Conservation (phyloP, 129 eudicot species). For the Solidago caesia region DNA sequence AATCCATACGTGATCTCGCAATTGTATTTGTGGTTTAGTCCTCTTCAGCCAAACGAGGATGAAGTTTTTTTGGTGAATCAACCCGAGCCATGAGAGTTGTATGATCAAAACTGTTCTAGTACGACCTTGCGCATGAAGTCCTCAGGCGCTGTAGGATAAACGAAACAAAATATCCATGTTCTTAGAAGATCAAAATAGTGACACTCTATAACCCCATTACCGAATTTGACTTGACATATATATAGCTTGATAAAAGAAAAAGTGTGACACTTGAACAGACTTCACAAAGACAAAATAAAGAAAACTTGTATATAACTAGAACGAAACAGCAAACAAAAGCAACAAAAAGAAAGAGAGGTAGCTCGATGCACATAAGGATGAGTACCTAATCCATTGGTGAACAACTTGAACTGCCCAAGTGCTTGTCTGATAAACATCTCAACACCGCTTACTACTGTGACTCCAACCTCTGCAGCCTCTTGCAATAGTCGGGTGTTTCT, state of each 20-base stretch:
- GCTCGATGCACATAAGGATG: neutral
- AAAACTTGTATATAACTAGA: neutral
- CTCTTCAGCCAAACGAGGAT: neutral
- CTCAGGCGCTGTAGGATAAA: conserved; percentile 62
- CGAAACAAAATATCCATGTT: neutral
- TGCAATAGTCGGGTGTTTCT: conserved; percentile 70
- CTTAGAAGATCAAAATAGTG: neutral
- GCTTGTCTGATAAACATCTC: conserved; percentile 93
- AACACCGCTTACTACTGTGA: conserved; percentile 72
- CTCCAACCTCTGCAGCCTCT: conserved; percentile 79
- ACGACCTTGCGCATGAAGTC: conserved; percentile 84
- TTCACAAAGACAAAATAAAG: neutral
- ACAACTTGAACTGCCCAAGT: conserved; percentile 68
- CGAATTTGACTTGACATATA: neutral
- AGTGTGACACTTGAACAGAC: neutral
- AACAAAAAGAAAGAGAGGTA: neutral
- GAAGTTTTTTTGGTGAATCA: neutral
- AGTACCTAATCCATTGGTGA: conserved; percentile 81
- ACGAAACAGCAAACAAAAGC: neutral
- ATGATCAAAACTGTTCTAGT: conserved; percentile 53
- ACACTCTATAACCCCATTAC: neutral
- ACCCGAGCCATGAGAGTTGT: conserved; percentile 12
- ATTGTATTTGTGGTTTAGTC: conserved; percentile 19
- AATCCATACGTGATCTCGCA: neutral
- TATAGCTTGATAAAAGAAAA: neutral